Evolutionary conservation across 371 early-diverging fungal genomes (phyloP), one percentile per base, ranked within the genome.

Genomic region (Mucor piriformis): DNA sequence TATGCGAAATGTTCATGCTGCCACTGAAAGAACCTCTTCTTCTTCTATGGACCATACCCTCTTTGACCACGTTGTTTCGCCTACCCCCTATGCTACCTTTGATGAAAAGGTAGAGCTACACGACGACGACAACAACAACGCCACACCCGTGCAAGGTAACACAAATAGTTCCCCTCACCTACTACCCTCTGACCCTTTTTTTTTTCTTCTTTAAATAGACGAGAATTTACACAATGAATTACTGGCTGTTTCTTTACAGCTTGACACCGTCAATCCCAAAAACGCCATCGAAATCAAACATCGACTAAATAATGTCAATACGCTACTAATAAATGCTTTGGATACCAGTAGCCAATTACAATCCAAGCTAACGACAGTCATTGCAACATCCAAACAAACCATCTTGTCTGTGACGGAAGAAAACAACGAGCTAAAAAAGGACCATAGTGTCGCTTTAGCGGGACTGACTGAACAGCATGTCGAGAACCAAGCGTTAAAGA

Each of bases 301-400:
- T 10, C 20, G 23, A n/a, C 11, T 64, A 10, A 18, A 20, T 1
- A 33, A 38, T 12, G 35, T 59, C 1, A 64, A 64, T 11, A 18
- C 29, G 0, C 6, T 40, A 10, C 35, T 64, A 15, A 37, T 16
- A 2, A 47, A 27, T 20, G 56, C 60, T 4, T 21, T 59, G 27
- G 46, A 59, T 6, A 42, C 20, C 13, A 55, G 60, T 11, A 40
- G 15, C 13, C 18, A 43, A 20, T 12, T 59, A 18, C 50, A 64
- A 8, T 33, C 33, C 15, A 38, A 35, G 24, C 18, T 59, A 3
- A 58, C 40, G 27, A 40, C 54, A 10, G 34, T 64, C 11, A 53
- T 64, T 5, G 49, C 53, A 0, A 33, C 12, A 2, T 64, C 65
- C n/a, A 59, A 64, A 21, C 35, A 55, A 10, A 50, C 38, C 15